Evolutionary conservation across 345 rosid species (phyloP), one percentile per base, ranked within the genome.

Genomic region (Mallotus nudiflorus): DNA sequence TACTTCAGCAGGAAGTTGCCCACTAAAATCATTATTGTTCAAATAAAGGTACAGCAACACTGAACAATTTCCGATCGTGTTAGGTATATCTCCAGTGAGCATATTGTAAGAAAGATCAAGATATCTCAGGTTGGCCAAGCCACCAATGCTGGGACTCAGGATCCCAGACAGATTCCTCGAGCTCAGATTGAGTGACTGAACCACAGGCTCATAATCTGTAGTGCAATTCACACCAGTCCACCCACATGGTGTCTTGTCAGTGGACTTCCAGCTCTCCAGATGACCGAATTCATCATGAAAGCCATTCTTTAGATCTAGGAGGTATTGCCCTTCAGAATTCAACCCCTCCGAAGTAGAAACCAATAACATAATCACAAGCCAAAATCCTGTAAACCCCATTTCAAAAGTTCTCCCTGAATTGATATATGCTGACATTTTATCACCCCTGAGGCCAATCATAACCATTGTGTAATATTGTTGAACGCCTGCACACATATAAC

Each of bases 1-100:
- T 49, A 91, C 60, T 56, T 81, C 82, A 66, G 79, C 51, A 25
- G 97, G 91, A 62, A 91, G 71, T 62, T 75, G 77, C 62, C 93
- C 93, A 71, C 88, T 87, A 66, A 91, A 81, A 80, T 87, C 81
- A 72, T 89, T 91, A n/a, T 91, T 82, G 84, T 72, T 72, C 62
- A 77, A 65, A 62, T 82, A 79, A 54, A 91, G 90, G 74, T 78
- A 63, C 40, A 70, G 71, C 66, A 66, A 60, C 91, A 79, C 59
- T 28, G 77, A 77, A 77, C 79, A 63, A 86, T 65, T 64, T 73
- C 87, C 73, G 12, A 77, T 62, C 0, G 70, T 5, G 19, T 71
- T 66, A 58, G 96, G 86, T 54, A 91, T 82, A 59, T 82, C 77
- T 72, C 91, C 93, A 28, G 77, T 80, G 48, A 93, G 85, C 78